Evolutionary conservation across 805 yeast species (phyloP).

Genomic region (Metschnikowia peoriensis): DNA sequence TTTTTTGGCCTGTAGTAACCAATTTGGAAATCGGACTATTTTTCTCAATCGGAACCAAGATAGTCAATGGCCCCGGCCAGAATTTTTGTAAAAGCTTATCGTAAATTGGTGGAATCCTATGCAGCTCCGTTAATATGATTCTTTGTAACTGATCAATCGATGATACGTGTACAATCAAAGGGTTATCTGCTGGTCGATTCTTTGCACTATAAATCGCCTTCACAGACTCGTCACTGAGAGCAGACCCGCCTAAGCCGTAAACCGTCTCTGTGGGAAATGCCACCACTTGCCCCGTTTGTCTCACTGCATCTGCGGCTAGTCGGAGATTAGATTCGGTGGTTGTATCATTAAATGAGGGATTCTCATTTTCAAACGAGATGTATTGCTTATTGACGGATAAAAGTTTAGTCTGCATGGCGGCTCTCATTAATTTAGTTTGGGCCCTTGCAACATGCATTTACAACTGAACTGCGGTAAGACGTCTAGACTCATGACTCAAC

Average conservation of each 20-base stretch:
- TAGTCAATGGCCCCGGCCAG: slow-evolving; percentile 98
- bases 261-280: slow-evolving; percentile 98
- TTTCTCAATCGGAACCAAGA: slow-evolving; percentile 62
- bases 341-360: slow-evolving; percentile 50
- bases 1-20: slow-evolving; percentile 84
- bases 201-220: slow-evolving; percentile 79
- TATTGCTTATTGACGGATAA: slow-evolving; percentile 54
- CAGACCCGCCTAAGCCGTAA: slow-evolving; percentile 91
- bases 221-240: slow-evolving; percentile 71
- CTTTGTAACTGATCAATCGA: slow-evolving; percentile 69
- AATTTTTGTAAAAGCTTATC: slow-evolving; percentile 59
- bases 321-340: slow-evolving; percentile 49
- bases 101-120: slow-evolving; percentile 67
- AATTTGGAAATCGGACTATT: slow-evolving; percentile 57
- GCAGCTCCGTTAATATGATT: slow-evolving; percentile 47
- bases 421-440: slow-evolving; percentile 1
- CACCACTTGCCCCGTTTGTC: slow-evolving; percentile 45
- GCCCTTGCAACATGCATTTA: slow-evolving; percentile 2
- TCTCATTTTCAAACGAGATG: slow-evolving; percentile 48
- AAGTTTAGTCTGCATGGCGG: slow-evolving; percentile 32
- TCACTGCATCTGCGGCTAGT: slow-evolving; percentile 42
- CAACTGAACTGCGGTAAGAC: background rate
- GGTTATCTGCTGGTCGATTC: slow-evolving; percentile 94
- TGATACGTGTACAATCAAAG: slow-evolving; percentile 86
- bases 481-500: background rate